Evolutionary conservation across 352 stramenopile genomes (phyloP).

Genomic region (Phytophthora brassicae): DNA sequence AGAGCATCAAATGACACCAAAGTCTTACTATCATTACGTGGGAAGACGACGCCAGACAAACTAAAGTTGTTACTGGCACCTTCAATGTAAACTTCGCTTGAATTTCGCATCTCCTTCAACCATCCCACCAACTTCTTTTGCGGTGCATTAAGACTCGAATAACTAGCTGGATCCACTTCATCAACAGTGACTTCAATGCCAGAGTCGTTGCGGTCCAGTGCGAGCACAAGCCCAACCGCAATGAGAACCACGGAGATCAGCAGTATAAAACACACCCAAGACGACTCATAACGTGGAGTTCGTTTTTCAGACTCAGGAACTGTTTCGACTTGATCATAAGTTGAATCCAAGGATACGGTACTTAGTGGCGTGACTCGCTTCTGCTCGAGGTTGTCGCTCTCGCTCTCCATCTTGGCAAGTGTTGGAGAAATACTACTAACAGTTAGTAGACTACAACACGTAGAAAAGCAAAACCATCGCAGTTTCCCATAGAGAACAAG

Average conservation of each 20-base stretch:
- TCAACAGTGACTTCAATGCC: background rate
- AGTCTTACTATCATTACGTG: constrained; percentile 8
- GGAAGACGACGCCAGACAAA: constrained; percentile 24
- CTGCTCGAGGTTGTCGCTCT: background rate
- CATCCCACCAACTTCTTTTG: constrained; percentile 21
- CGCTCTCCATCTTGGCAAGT: constrained; percentile 31
- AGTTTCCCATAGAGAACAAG: constrained; percentile 20
- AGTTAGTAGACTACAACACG: no score
- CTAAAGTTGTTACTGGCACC: constrained; percentile 22
- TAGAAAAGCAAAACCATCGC: constrained; percentile 18
- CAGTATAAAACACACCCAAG: constrained; percentile 16
- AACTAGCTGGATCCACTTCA: constrained; percentile 10
- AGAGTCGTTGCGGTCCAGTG: constrained; percentile 12
- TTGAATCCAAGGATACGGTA: constrained; percentile 34
- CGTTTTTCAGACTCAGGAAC: background rate
- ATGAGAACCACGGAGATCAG: constrained; percentile 20
- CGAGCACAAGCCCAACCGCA: constrained; percentile 22
- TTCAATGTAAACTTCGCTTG: constrained; percentile 25
- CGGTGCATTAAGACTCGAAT: constrained; percentile 9
- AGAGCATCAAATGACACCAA: constrained; percentile 23
- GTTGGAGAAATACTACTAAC: background rate
- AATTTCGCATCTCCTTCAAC: constrained; percentile 20
- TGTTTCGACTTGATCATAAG: constrained; percentile 13
- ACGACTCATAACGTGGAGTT: background rate
- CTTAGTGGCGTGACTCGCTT: constrained; percentile 24